These are phyloP conservation scores for Claviceps sp. DNA, from an alignment of 2,329 filamentous ascomycete species.

Conservation along the genomic window DNA sequence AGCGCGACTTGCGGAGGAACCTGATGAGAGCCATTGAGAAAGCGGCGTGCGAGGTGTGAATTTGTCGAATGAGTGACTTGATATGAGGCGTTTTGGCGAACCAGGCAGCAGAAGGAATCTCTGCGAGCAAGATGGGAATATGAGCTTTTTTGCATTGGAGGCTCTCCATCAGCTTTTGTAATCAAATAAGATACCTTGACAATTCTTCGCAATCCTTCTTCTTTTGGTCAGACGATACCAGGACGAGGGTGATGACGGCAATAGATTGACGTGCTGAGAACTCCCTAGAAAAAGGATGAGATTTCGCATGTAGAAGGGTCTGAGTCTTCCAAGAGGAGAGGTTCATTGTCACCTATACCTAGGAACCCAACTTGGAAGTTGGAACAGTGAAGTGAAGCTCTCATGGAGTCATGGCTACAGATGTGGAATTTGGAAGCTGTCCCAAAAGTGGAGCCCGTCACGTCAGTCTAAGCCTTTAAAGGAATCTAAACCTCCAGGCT, in stretches of 20 bases:
- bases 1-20: constrained; percentile 3
- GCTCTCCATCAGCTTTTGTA: neutral
- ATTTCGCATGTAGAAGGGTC: no score
- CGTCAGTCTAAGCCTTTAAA: neutral
- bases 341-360: no score
- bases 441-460: constrained; percentile 1
- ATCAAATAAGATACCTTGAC: neutral
- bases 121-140: neutral
- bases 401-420: no score
- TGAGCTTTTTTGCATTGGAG: neutral
- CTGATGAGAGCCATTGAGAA: neutral
- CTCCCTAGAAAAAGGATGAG: no score
- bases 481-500: neutral
- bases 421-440: neutral
- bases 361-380: neutral
- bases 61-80: neutral
- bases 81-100: neutral
- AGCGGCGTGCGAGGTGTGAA: constrained; percentile 1
- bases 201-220: neutral
- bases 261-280: neutral
- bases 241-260: neutral
- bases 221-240: neutral
- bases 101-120: neutral
- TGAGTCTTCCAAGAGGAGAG: no score
- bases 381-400: no score